Conservation (phyloP, 768 basidiomycete species). For the Serendipita indica region DNA sequence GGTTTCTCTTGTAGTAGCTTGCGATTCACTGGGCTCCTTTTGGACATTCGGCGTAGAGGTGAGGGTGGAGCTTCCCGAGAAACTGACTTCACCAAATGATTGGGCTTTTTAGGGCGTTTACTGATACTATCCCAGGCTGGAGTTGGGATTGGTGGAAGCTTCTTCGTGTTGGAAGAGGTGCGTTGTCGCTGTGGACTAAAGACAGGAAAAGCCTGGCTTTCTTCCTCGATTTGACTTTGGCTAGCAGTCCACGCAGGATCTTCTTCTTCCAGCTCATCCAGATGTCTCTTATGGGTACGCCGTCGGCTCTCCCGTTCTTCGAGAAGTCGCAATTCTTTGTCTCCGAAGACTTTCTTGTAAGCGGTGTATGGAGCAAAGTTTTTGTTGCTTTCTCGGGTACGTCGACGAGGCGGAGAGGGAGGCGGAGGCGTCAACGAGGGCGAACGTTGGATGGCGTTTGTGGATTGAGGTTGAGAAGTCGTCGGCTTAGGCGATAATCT, state of each 20-base stretch:
- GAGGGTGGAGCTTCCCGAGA: no score
- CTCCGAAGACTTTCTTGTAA: not conserved
- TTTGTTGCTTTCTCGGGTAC: not conserved
- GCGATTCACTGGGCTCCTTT: no score
- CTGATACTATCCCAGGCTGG: not conserved
- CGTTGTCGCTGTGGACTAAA: no score
- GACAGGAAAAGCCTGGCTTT: not conserved
- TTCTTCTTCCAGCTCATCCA: not conserved
- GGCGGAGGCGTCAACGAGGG: slow-evolving; percentile 2
- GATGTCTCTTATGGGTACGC: not conserved
- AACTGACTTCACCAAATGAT: no score
- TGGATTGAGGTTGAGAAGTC: not conserved
- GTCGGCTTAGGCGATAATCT: no score
- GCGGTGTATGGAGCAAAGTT: slow-evolving; percentile 1
- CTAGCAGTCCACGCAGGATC: not conserved
- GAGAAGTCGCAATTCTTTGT: not conserved
- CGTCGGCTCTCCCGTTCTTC: not conserved
- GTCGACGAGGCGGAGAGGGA: slow-evolving; percentile 2
- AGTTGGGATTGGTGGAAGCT: not conserved
- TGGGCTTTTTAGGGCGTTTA: not conserved
- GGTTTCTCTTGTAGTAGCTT: not conserved
- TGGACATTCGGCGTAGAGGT: no score
- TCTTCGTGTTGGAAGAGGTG: not conserved
- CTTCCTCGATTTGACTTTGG: not conserved
- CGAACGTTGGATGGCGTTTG: not conserved